phyloP scores from a whole-genome alignment of 2,329 filamentous ascomycete species.

The Fusarium anthophilum region DNA sequence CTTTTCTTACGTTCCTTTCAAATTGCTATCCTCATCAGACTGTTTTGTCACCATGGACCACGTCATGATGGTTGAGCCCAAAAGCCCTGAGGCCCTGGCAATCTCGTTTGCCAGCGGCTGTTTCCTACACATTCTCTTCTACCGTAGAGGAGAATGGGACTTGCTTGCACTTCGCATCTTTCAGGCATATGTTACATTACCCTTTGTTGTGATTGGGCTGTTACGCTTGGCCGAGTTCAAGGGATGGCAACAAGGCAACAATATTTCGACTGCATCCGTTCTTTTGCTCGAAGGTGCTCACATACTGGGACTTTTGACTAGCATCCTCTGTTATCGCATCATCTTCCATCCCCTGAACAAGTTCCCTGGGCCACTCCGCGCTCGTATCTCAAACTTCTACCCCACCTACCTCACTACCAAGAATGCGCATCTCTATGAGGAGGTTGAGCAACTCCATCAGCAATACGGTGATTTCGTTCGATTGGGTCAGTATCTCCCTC shows the following conservation, averaged over 20 bases:
- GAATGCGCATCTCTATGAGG: constrained; percentile 36
- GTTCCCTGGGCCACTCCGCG: constrained; percentile 43
- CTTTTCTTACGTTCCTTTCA: neutral
- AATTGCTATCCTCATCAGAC: neutral
- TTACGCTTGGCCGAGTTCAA: neutral
- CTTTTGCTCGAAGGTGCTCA: neutral
- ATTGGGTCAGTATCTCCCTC: neutral
- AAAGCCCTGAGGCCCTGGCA: neutral
- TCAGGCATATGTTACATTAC: neutral
- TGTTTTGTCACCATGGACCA: neutral
- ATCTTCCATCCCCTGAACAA: constrained; percentile 41
- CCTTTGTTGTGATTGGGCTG: neutral
- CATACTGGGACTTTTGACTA: constrained; percentile 1
- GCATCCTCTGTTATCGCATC: constrained; percentile 9
- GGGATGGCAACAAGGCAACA: neutral
- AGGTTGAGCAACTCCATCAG: constrained; percentile 36
- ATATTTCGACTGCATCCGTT: neutral
- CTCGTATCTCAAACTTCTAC: constrained; percentile 40
- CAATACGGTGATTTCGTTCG: constrained; percentile 20
- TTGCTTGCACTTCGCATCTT: constrained; percentile 19
- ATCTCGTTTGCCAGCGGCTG: neutral
- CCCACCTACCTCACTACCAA: constrained; percentile 34
- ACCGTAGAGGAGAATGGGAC: constrained; percentile 44
- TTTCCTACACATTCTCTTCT: constrained; percentile 29
- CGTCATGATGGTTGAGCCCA: neutral